Evolutionary conservation across 371 early-diverging fungal genomes (phyloP), one percentile per base, ranked within the genome.

Genomic region (Rhizopus arrhizus): DNA sequence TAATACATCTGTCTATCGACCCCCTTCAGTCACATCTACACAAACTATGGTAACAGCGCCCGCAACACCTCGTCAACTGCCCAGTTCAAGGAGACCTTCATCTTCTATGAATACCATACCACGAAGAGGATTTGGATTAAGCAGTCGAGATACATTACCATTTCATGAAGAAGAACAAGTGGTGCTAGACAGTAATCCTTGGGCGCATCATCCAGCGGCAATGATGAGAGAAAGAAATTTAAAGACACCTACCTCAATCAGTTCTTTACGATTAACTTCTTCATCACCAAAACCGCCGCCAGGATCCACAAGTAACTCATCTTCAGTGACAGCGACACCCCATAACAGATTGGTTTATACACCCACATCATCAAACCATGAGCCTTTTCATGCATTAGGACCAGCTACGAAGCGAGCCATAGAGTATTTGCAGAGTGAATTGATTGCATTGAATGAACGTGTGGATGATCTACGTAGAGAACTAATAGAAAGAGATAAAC

Each of bases 371-470:
- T 45, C 51, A 35, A 56, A 46, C 45, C 60, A 31, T 16, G 46
- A 55, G 40, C 28, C 64, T 38, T 28, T 38, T 40, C 13, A 31
- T 29, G 63, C 77, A 22, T 53, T 80, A 16, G 77, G 72, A 0
- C 80, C 77, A 11, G 73, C 76, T 5, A 74, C 78, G 11, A 80
- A 79, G 53, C 68, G 70, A 32, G 81, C 79, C 0, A 50, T 83
- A 10, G 83, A 83, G 58, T 64, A 70, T 2, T 48, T 80, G 15
- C 83, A 83, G 53, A 62, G 71, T 6, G 80, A 83, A 61, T 62
- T 83, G 5, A 62, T 77, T 32, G 72, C 78, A 6, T 50, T 83
- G 10, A 80, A 80, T 59, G 74, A 74, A 42, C 72, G 81, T 9
- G 68, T 83, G 13, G 81, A 83, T 62, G 77, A 69, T 38, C 32